Conservation (phyloP, 2,329 filamentous ascomycete species). For the Talaromyces amestolkiae region DNA sequence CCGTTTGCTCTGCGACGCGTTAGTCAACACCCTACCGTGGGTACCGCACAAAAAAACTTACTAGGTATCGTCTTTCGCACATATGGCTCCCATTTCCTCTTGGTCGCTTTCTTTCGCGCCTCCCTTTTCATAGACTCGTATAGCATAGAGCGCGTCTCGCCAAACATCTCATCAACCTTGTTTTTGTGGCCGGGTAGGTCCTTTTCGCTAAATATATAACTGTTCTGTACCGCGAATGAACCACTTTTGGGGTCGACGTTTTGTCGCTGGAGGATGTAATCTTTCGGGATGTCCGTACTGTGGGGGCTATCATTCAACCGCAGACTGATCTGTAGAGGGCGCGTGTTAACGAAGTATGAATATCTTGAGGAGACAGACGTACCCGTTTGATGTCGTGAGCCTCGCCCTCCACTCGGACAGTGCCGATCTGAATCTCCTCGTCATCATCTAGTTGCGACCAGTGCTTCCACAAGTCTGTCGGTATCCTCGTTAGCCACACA, state of each 20-base stretch:
- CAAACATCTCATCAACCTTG: conserved; percentile 42
- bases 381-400: conserved; percentile 53
- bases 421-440: conserved; percentile 77
- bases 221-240: conserved; percentile 65
- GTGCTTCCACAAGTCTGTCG: conserved; percentile 75
- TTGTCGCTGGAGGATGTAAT: conserved; percentile 77
- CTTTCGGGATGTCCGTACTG: conserved; percentile 76
- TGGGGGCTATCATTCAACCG: conserved; percentile 65
- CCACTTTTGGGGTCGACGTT: conserved; percentile 49
- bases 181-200: conserved; percentile 74
- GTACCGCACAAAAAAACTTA: conserved; percentile 43
- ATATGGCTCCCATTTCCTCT: conserved; percentile 60
- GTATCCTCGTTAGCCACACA: conserved; percentile 73
- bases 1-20: conserved; percentile 67
- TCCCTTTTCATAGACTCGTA: conserved; percentile 49
- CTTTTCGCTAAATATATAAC: conserved; percentile 90
- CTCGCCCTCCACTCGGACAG: conserved; percentile 60
- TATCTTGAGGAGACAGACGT: conserved; percentile 23
- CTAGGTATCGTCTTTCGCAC: conserved; percentile 65
- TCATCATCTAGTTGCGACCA: conserved; percentile 76
- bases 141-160: conserved; percentile 45
- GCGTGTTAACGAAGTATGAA: background rate
- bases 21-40: background rate
- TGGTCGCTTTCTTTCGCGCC: conserved; percentile 46
- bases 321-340: conserved; percentile 57